Evolutionary conservation across 2,329 filamentous ascomycete genomes (phyloP), one percentile per base, ranked within the genome.

Genomic region (Camptophora hylomeconis): DNA sequence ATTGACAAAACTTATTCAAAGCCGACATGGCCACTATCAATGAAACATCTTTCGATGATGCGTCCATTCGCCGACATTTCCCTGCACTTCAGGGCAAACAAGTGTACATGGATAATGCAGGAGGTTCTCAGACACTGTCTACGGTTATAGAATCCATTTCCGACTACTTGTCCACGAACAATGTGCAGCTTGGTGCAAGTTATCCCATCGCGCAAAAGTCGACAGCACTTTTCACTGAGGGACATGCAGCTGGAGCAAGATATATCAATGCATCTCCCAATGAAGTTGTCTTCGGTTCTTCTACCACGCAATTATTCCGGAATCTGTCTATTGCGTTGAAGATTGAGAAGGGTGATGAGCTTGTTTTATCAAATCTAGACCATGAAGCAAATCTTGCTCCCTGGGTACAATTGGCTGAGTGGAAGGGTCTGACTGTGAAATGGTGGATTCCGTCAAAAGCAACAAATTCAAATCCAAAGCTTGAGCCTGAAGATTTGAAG

Each of bases 341-440:
- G 7, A 69, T 75, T 45, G 44, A 57, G 7, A 48, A 59, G 2
- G 70, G 70, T 23, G 70, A 75, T 35, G 76, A 82, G 46, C 63
- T 87, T 29, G 58, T 89, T 37, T 46, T 86, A 7, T 82, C 78
- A 0, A 67, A 66, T 32, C 58, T 83, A 31, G 80, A 86, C 49
- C 80, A 87, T 45, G 80, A 86, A 54, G 75, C 80, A 20, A 83
- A 84, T 47, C 72, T 80, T 32, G 70, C 75, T 2, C 65, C 79
- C 0, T 87, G 80, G 81, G 56, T 81, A 0, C 66, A 71, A 27
- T 62, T 86, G 15, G 79, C 79, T 2, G 52, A 64, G 17, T 63
- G 67, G 9, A 63, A 72, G 24, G 62, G 66, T 3, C 58, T 81
- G 5, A 64, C 54, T 0, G 48, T 86, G 24, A 80, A 75, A 46